A percentile compares a stretch with the other conserved stretches of the same genome.
Conservation (phyloP, 768 basidiomycete genomes). For the Fomitopsis serialis region DNA sequence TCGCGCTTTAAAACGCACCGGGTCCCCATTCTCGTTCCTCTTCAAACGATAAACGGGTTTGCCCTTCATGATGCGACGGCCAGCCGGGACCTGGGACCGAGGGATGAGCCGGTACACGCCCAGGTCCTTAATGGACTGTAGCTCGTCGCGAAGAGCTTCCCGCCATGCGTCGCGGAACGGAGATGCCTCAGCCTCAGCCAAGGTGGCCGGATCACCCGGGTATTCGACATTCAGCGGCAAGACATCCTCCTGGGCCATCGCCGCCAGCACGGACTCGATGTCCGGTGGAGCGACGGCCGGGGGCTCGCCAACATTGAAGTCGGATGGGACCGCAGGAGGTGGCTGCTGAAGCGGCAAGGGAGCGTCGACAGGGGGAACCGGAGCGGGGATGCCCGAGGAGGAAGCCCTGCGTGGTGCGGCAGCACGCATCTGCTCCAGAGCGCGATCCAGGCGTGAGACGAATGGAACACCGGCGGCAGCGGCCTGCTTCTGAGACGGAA, state of each 20-base stretch:
- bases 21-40: too few species aligned
- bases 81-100: slow-evolving; percentile 12
- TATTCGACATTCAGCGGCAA: slow-evolving; percentile 14
- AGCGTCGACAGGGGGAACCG: neutral
- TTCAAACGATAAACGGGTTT: too few species aligned
- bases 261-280: neutral
- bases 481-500: slow-evolving; percentile 10
- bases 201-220: slow-evolving; percentile 15
- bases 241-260: slow-evolving; percentile 11
- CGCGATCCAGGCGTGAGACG: neutral
- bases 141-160: slow-evolving; percentile 18
- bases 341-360: neutral
- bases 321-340: neutral
- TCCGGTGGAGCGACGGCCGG: neutral
- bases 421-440: too few species aligned
- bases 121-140: slow-evolving; percentile 9
- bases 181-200: slow-evolving; percentile 14
- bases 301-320: slow-evolving; percentile 4
- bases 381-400: too few species aligned
- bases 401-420: too few species aligned
- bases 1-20: too few species aligned
- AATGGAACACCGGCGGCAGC: slow-evolving; percentile 3
- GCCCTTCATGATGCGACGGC: too few species aligned
- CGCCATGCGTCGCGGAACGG: slow-evolving; percentile 17
- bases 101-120: slow-evolving; percentile 18